Base-by-base conservation (phyloP, 1,139 yeast genomes). In the Pichia sp. region DNA sequence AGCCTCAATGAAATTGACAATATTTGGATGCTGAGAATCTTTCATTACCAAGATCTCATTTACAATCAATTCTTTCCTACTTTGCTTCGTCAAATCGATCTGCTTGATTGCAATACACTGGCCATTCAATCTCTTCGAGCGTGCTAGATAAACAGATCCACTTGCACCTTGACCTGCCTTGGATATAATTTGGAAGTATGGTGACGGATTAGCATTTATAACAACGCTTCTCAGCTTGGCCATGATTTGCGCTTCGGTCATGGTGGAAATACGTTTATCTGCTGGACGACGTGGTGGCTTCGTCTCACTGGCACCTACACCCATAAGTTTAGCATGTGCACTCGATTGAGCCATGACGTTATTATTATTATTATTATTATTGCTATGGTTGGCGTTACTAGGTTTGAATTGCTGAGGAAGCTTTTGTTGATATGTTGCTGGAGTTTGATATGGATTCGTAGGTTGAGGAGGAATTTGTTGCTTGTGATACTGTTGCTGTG, bases 141-240 rank as follows among this genome's bases (percentile, higher is more conserved):
- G 83, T 0, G 98, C 99, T 54, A 93, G 79, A 67, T 89, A 95
- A 27, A 95, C 99, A 1, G 93, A 87, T 16, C 99, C 99, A 59
- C 93, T 84, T 0, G 99, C 99, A 65, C 99, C 99, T 73, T 95
- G 99, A n/a, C 99, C 99, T 2, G 97, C 96, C 67, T 91, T 91
- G 70, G 89, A 95, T 63, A 93, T 79, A 73, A 90, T 88, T 67
- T 86, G 87, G 73, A 90, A 95, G 56, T 84, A 78, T 38, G 91
- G 87, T 6, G 88, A 77, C n/a, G 99, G 99, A 71, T 93, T 96
- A 49, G 82, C 79, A 60, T 80, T 81, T 60, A 86, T 84, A 3
- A 95, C 97, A 33, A 92, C 97, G 3, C 90, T 83, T 61, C 87
- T 82, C 64, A 95, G 77, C 67, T 87, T 89, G 47, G 87, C 85